Evolutionary conservation across 208 protist species (phyloP).

Genomic region (Wallacemonas sp.): DNA sequence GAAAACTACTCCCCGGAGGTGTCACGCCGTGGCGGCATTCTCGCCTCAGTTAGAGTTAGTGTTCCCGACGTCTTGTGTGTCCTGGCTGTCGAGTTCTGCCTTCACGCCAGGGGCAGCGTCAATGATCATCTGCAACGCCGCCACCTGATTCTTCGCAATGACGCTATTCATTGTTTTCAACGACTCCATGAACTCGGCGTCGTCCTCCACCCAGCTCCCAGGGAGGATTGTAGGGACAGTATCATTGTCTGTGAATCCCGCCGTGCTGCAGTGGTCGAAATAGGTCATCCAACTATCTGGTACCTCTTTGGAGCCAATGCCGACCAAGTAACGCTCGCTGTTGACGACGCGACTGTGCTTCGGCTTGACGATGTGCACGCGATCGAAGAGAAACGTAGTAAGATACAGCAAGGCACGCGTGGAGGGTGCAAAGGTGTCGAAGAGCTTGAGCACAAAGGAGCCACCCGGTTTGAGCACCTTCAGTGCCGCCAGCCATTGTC

Average conservation of each 20-base stretch:
- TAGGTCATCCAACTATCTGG: slow-evolving; percentile 53
- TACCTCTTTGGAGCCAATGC: slow-evolving; percentile 43
- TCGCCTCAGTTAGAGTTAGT: no score
- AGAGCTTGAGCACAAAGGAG: slow-evolving; percentile 89
- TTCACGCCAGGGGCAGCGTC: slow-evolving; percentile 17
- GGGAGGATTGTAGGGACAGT: slow-evolving; percentile 63
- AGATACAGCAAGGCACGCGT: slow-evolving; percentile 77
- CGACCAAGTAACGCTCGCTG: slow-evolving; percentile 90
- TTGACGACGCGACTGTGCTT: slow-evolving; percentile 89
- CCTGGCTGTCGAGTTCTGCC: slow-evolving; percentile 1
- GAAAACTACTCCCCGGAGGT: no score
- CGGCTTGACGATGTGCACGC: slow-evolving; percentile 90
- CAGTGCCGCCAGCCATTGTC: slow-evolving; percentile 78
- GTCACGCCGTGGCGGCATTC: no score
- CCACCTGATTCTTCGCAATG: slow-evolving; percentile 61
- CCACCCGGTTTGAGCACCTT: slow-evolving; percentile 66
- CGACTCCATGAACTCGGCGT: slow-evolving; percentile 47
- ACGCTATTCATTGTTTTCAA: slow-evolving; percentile 52
- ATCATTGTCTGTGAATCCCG: slow-evolving; percentile 67
- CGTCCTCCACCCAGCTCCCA: slow-evolving; percentile 36
- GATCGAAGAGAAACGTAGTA: slow-evolving; percentile 79
- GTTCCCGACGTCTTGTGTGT: slow-evolving; percentile 9
- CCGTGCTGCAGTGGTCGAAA: slow-evolving; percentile 53
- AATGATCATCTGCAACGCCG: slow-evolving; percentile 64
- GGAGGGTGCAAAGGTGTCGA: slow-evolving; percentile 89